A percentile compares a stretch with the other conserved stretches of the same genome.
Evolutionary conservation across 169 alveolate genomes (phyloP).

Genomic region (Perkinsus olseni): DNA sequence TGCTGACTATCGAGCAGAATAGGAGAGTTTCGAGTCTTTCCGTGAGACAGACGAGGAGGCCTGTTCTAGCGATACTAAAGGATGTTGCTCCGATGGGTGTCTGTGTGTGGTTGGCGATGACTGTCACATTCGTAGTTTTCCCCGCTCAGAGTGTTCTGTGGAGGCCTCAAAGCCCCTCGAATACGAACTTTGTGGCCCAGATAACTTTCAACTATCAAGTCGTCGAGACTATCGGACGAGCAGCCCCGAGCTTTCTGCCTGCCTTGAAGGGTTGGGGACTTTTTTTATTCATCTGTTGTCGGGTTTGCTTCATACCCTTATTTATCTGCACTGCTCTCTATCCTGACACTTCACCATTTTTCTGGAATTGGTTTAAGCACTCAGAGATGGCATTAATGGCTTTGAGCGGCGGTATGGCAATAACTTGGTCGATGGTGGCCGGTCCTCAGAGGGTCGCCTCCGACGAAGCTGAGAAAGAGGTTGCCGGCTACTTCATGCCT

Average conservation of each 20-base stretch:
- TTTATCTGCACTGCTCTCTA: background rate
- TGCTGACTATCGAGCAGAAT: background rate
- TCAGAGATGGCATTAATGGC: background rate
- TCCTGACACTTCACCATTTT: background rate
- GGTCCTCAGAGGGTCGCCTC: background rate
- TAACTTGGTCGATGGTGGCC: background rate
- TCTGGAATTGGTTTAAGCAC: background rate
- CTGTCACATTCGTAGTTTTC: background rate
- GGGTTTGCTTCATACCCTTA: background rate
- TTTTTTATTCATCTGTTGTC: background rate
- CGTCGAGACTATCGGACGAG: background rate
- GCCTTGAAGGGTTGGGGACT: background rate
- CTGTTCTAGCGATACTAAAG: background rate
- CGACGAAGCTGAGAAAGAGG: background rate
- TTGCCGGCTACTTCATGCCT: background rate
- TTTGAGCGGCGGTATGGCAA: background rate
- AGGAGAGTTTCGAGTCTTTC: background rate
- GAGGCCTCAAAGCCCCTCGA: background rate
- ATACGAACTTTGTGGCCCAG: background rate
- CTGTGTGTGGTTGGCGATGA: background rate
- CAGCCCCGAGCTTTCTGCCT: background rate
- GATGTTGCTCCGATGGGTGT: background rate
- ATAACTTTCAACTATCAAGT: background rate
- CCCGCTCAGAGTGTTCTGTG: background rate
- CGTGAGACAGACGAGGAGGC: background rate